Conservation (phyloP, 345 rosid species). For the Psidium friedrichsthalianum region DNA sequence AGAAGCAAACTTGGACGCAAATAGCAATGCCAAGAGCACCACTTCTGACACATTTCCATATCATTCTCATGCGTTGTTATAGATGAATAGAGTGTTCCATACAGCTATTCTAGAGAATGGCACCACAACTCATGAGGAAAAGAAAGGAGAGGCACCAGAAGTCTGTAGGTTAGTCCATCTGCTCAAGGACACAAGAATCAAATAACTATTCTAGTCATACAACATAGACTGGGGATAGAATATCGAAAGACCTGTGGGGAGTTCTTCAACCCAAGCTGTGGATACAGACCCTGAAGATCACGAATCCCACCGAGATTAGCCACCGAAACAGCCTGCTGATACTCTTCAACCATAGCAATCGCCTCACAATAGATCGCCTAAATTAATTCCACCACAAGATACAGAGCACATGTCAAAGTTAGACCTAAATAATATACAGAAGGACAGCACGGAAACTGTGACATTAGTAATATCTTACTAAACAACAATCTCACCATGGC, state of each 20-base stretch:
- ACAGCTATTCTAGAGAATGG: not conserved
- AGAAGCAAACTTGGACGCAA: not conserved
- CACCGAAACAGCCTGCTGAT: slow-evolving; percentile 73
- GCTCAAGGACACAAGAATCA: not conserved
- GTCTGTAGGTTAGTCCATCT: not conserved
- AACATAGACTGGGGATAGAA: not conserved
- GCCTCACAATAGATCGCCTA: slow-evolving; percentile 88
- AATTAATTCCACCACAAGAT: not conserved
- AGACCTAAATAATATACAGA: not conserved
- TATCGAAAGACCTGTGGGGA: slow-evolving; percentile 44
- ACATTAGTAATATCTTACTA: not conserved
- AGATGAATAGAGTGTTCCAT: not conserved
- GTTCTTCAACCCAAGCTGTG: slow-evolving; percentile 68
- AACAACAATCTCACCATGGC: slow-evolving; percentile 53
- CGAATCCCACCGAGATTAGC: slow-evolving; percentile 68
- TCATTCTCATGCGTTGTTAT: not conserved
- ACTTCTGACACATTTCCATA: not conserved
- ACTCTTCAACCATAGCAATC: slow-evolving; percentile 84
- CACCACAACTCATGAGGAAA: not conserved
- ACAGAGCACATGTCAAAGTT: not conserved
- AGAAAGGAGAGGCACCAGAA: not conserved
- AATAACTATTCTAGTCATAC: not conserved
- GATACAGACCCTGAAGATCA: slow-evolving; percentile 56
- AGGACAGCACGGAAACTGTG: not conserved
- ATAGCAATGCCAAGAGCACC: not conserved